A percentile compares a stretch with the other conserved stretches of the same genome.
phyloP scores from a whole-genome alignment of 306 rosid genomes.

The Medicago lupulina region DNA sequence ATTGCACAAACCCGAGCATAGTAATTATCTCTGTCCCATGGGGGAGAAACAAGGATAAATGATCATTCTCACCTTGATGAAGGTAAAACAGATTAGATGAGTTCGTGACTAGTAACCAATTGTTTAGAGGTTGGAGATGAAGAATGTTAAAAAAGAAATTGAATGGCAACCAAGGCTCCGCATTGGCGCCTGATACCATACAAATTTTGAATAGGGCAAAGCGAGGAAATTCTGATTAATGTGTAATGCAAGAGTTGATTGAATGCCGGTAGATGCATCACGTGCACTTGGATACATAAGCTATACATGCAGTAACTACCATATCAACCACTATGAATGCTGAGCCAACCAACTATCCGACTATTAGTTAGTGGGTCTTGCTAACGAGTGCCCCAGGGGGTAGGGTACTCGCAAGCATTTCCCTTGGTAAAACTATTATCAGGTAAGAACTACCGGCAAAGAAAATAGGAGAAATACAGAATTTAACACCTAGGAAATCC shows the following conservation, averaged over 20 bases:
- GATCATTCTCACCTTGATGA: background rate
- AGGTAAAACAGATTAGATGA: background rate
- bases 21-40: background rate
- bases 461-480: constrained; percentile 19
- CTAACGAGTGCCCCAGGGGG: too few species aligned
- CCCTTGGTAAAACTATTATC: too few species aligned
- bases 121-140: constrained; percentile 9
- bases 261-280: background rate
- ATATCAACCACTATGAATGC: background rate
- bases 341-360: background rate
- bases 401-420: too few species aligned
- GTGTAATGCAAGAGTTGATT: background rate
- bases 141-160: constrained; percentile 1
- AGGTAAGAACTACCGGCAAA: too few species aligned
- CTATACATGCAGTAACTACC: background rate
- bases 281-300: background rate
- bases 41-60: background rate
- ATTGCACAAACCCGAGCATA: background rate
- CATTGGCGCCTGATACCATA: background rate
- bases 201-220: background rate
- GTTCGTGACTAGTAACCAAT: background rate
- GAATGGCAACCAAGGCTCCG: background rate
- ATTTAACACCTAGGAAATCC: constrained; percentile 29
- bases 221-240: background rate
- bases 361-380: background rate